Conservation (phyloP, 1,284 basidiomycete genomes). For the Phaffia rhodozyma region DNA sequence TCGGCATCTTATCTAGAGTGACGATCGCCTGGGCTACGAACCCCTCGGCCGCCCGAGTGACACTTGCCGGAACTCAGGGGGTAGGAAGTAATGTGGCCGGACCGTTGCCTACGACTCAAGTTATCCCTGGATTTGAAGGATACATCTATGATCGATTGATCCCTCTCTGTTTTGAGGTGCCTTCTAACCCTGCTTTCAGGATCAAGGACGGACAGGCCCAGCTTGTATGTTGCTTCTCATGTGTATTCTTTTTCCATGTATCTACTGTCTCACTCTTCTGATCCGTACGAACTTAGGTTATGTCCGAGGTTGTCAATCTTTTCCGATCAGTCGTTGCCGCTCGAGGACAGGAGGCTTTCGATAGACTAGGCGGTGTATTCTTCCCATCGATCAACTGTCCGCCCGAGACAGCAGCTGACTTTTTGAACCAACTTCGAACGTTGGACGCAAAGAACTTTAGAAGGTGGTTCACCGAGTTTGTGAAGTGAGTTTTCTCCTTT, state of each 20-base stretch:
- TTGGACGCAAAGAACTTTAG: constrained; percentile 72
- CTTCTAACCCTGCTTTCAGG: constrained; percentile 69
- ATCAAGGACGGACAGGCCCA: constrained; percentile 75
- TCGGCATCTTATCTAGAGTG: constrained; percentile 59
- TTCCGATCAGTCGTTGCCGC: constrained; percentile 66
- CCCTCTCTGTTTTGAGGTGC: constrained; percentile 69
- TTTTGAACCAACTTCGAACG: constrained; percentile 61
- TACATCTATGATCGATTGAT: constrained; percentile 85
- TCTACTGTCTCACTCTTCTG: neutral
- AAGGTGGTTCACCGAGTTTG: constrained; percentile 76
- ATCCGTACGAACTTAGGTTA: constrained; percentile 45
- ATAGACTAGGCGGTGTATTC: constrained; percentile 67
- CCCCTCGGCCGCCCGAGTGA: constrained; percentile 30
- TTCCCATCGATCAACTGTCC: constrained; percentile 85
- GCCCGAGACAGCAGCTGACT: constrained; percentile 59
- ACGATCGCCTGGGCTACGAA: constrained; percentile 66
- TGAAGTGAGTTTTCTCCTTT: constrained; percentile 22
- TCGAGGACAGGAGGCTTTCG: constrained; percentile 70
- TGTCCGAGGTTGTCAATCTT: constrained; percentile 75
- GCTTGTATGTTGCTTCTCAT: constrained; percentile 44
- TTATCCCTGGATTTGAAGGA: constrained; percentile 78
- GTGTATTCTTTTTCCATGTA: constrained; percentile 3
- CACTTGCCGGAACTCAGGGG: constrained; percentile 19
- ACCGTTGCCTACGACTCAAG: constrained; percentile 23
- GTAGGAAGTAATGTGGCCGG: constrained; percentile 24